phyloP scores from a whole-genome alignment of 1,139 yeast species.

The Groenewaldozyma auringiensis region DNA sequence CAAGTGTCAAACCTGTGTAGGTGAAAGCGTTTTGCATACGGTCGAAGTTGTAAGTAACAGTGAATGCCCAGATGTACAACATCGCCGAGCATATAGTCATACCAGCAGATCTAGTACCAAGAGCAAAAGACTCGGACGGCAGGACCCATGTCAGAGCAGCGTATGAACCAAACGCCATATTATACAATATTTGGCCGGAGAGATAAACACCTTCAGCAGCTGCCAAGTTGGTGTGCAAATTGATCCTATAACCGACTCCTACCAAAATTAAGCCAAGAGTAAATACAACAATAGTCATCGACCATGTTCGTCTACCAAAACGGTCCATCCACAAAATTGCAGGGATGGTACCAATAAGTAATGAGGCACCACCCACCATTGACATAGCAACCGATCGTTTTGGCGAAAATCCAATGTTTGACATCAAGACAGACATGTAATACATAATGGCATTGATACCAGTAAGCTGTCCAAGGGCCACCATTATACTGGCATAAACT shows the following conservation, averaged over 20 bases:
- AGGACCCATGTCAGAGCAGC: slow-evolving; percentile 60
- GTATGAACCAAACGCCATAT: slow-evolving; percentile 55
- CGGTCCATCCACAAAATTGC: slow-evolving; percentile 53
- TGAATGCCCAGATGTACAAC: slow-evolving; percentile 52
- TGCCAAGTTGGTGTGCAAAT: slow-evolving; percentile 30
- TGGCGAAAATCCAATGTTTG: slow-evolving; percentile 40
- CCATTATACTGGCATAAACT: slow-evolving; percentile 48
- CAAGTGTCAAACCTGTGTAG: slow-evolving; percentile 50
- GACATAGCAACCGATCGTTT: slow-evolving; percentile 30
- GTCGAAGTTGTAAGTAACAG: slow-evolving; percentile 53
- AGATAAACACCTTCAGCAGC: slow-evolving; percentile 49
- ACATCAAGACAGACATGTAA: slow-evolving; percentile 57
- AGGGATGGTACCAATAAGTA: slow-evolving; percentile 53
- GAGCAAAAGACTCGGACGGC: slow-evolving; percentile 50
- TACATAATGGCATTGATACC: slow-evolving; percentile 31
- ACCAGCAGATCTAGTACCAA: slow-evolving; percentile 42
- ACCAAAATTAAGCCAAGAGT: slow-evolving; percentile 50
- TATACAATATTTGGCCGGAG: slow-evolving; percentile 51
- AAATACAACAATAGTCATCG: slow-evolving; percentile 44
- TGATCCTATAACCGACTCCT: slow-evolving; percentile 46
- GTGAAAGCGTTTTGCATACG: slow-evolving; percentile 49
- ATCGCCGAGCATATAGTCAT: slow-evolving; percentile 47
- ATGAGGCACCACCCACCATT: slow-evolving; percentile 52
- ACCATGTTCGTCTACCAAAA: slow-evolving; percentile 43
- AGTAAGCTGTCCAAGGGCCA: slow-evolving; percentile 42